Evolutionary conservation across 139 green algal species (phyloP), one percentile per base, ranked within the genome.

Genomic region (Chlorella vulgaris): DNA sequence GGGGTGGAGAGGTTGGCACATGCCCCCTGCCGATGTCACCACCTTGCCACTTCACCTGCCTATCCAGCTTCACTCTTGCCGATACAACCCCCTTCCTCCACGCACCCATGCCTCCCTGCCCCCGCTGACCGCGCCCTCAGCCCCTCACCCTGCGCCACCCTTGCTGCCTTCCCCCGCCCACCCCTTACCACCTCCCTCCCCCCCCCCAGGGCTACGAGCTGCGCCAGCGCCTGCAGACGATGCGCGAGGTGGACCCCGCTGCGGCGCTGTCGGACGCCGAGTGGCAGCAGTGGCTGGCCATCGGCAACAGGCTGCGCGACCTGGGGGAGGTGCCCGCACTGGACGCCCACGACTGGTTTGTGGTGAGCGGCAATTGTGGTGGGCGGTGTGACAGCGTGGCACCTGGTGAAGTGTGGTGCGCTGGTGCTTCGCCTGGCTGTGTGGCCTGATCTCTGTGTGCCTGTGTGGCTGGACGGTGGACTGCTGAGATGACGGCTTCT

Each of bases 331-430:
- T 88, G 76, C 43, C 83, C 43, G 68, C 82, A 36, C 61, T 84
- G 31, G 76, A 88, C 71, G 55, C 74, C 26, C 51, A 74, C 7
- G 76, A 88, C 58, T 88, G 83, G 83, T 88, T 88, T 40, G 36
- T 8, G 53, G 81, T 80, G 65, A 31, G 78, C 5, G 70, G n/a
- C 15, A 43, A 24, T 39, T 43, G 43, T 1, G 28, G 50, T 19
- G 42, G 18, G 10, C 6, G 70, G 29, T 1, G 3, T 24, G 29
- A 18, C 7, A n/a, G n/a, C n/a, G n/a, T n/a, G 8, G 18, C 39
- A 38, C 40, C 40, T 10, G 29, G 7, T 33, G n/a, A 3, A 6
- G 36, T 60, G 68, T 26, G n/a, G 51, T 22, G 40, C 29, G 40
- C 26, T 74, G 53, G 21, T 63, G 61, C 69, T 47, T 19, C n/a